These are phyloP conservation scores for Zygotorulaspora danielsina DNA, from an alignment of 805 yeast genomes.

Conservation along the genomic window DNA sequence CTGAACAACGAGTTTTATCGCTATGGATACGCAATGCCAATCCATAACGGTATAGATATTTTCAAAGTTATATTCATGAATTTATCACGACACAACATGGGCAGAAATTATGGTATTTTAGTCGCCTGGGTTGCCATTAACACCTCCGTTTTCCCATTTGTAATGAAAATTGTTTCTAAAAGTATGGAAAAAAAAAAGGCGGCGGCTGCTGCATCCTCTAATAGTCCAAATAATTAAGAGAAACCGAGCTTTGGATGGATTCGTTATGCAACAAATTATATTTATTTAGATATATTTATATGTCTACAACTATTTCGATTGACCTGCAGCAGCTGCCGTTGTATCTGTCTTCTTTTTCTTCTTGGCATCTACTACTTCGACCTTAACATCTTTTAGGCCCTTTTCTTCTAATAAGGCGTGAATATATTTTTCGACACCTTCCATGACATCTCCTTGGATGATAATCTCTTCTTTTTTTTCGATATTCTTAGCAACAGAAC, in stretches of 20 bases:
- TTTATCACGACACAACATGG: constrained; percentile 53
- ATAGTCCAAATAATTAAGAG: neutral
- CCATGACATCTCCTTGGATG: constrained; percentile 93
- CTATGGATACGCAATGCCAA: constrained; percentile 66
- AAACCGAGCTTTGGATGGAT: neutral
- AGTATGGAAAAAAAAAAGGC: constrained; percentile 35
- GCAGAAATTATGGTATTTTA: constrained; percentile 56
- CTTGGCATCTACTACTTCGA: constrained; percentile 83
- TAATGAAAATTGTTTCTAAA: constrained; percentile 41
- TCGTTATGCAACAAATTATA: neutral
- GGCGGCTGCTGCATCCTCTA: constrained; percentile 3
- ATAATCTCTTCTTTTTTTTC: constrained; percentile 90
- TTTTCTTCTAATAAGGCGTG: constrained; percentile 68
- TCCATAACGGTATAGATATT: constrained; percentile 60
- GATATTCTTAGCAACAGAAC: constrained; percentile 81
- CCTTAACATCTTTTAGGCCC: constrained; percentile 78
- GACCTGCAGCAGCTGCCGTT: constrained; percentile 4
- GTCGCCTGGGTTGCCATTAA: constrained; percentile 57
- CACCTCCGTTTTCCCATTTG: constrained; percentile 42
- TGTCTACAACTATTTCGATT: too few relatives aligned
- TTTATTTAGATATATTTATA: too few relatives aligned
- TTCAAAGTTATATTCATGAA: constrained; percentile 56
- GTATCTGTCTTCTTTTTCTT: constrained; percentile 48
- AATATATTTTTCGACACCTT: constrained; percentile 78
- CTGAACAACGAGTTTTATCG: constrained; percentile 53